A percentile compares a stretch with the other conserved stretches of the same genome.
Evolutionary conservation across 2,329 filamentous ascomycete genomes (phyloP).

Genomic region (Phyllosticta citribraziliensis): DNA sequence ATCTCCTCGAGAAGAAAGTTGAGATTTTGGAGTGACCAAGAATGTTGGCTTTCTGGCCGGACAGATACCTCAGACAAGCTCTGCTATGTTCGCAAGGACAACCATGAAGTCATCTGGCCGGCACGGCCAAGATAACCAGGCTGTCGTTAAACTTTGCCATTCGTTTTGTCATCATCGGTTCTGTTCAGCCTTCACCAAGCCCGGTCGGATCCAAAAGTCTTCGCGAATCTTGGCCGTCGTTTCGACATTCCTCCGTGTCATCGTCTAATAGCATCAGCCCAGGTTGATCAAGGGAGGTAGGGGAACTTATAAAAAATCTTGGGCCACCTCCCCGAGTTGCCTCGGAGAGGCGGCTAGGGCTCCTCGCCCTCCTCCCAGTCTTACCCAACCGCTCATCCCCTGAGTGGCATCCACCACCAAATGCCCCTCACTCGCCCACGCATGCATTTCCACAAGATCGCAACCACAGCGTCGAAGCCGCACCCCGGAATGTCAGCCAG

Average conservation of each 20-base stretch:
- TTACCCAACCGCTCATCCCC: constrained; percentile 3
- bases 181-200: neutral
- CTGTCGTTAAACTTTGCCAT: constrained; percentile 7
- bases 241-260: neutral
- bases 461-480: neutral
- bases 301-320: constrained; percentile 9
- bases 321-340: constrained; percentile 2
- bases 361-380: constrained; percentile 10
- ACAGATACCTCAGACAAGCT: neutral
- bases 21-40: too few relatives aligned
- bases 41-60: neutral
- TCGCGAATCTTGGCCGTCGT: neutral
- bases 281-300: neutral
- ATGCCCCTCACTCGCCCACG: neutral
- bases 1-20: too few relatives aligned
- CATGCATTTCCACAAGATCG: neutral
- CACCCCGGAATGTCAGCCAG: neutral
- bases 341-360: constrained; percentile 6
- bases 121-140: neutral
- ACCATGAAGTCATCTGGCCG: neutral
- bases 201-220: neutral
- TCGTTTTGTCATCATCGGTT: constrained; percentile 7
- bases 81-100: neutral
- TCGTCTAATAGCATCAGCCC: neutral
- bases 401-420: neutral